Base-by-base conservation (phyloP, 441 rosid species). In the Adansonia gregorii region DNA sequence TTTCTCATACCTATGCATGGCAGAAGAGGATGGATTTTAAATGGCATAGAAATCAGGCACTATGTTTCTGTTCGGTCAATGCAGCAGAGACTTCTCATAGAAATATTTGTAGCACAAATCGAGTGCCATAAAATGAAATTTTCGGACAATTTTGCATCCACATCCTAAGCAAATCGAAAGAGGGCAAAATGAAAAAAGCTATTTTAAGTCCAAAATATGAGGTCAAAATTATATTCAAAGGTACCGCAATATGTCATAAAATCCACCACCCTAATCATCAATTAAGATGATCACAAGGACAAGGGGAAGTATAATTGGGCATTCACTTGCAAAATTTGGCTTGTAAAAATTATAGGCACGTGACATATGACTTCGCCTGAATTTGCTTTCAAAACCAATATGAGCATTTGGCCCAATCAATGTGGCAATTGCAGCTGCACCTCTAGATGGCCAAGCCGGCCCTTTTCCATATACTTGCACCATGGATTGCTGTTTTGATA, bases 131-230 rank as follows among this genome's bases (percentile, higher is more conserved):
- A 95, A 93, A 85, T 95, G 92, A 87, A 95, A 43, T 97, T 94
- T 86, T 95, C 97, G n/a, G 97, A 93, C 72, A 95, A 92, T 88
- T 94, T 95, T 56, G 97, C 99, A 85, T 95, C 97, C 83, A 95
- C 97, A 72, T 92, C 99, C 99, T 95, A 78, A 19, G 45, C 41
- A 54, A 63, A 10, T 35, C 15, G 20, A 64, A 31, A 22, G 27
- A 9, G 15, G 2, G 31, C 2, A 59, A 59, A 58, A 22, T 35
- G 65, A 22, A 1, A 59, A 10, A 59, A 59, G 39, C 6, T 9
- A 59, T 3, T 4, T 59, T 58, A 58, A 19, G 63, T 58, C 63
- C 6, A 7, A 4, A 0, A 58, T 58, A 19, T 58, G 27, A 56
- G 60, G 12, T 8, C 11, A 58, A 22, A 58, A 20, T 20, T 14